Conservation (phyloP, 176 grass and related monocot genomes). For the Triticum urartu region DNA sequence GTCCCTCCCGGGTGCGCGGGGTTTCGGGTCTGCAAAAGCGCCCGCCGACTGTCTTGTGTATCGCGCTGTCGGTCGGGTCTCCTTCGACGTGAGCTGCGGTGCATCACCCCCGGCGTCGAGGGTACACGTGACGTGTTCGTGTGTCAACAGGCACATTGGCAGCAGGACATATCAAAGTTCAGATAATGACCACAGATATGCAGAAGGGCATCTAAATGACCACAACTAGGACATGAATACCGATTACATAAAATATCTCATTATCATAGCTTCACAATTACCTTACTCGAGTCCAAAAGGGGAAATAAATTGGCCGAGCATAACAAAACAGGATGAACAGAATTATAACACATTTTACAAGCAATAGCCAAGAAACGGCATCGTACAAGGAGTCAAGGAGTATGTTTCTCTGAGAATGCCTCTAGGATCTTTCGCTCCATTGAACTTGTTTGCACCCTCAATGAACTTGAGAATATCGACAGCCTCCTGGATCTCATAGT, state of each 20-base stretch:
- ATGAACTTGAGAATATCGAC: slow-evolving; percentile 39
- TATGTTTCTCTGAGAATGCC: slow-evolving; percentile 32
- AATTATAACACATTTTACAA: not conserved
- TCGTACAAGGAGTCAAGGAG: not conserved
- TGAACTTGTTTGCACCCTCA: slow-evolving; percentile 14
- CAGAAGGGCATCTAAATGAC: not conserved
- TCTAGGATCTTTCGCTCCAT: slow-evolving; percentile 9
- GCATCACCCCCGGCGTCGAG: no score
- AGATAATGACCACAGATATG: not conserved
- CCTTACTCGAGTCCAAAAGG: not conserved
- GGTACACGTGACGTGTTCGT: no score
- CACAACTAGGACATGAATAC: not conserved
- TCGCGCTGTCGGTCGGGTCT: no score
- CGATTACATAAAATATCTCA: not conserved
- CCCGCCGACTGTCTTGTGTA: no score
- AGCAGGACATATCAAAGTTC: not conserved
- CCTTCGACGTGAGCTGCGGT: no score
- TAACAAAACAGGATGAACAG: not conserved
- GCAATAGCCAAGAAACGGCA: not conserved
- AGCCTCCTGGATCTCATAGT: slow-evolving; percentile 35
- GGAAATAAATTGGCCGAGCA: not conserved
- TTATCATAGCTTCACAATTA: not conserved
- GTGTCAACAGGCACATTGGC: not conserved
- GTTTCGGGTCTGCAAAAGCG: no score
- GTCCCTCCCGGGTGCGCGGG: no score